Evolutionary conservation across 140 eudicot genomes (phyloP).

Genomic region (Bidens hawaiensis): DNA sequence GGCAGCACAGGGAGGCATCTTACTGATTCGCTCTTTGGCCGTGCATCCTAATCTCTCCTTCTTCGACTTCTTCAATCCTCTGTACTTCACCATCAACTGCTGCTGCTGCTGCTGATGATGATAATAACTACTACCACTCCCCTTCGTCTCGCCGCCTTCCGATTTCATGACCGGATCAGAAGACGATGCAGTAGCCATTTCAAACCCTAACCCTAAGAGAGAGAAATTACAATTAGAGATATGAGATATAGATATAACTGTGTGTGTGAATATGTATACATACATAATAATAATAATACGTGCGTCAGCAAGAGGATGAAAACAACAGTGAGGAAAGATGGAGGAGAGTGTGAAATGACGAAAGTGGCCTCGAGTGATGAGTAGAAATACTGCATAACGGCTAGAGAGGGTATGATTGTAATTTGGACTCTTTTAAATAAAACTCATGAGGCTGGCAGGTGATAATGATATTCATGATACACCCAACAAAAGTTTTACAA

Average conservation of each 20-base stretch:
- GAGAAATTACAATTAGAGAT: constrained; percentile 8
- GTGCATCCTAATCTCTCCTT: constrained; percentile 90
- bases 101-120: no score
- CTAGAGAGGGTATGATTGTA: constrained; percentile 31
- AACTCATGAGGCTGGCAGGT: no score
- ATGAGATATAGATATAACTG: constrained; percentile 4
- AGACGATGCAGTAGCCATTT: constrained; percentile 57
- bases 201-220: constrained; percentile 38
- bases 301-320: constrained; percentile 15
- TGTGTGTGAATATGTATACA: constrained; percentile 3
- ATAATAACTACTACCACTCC: constrained; percentile 25
- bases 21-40: constrained; percentile 95
- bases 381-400: constrained; percentile 27
- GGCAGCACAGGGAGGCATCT: constrained; percentile 98
- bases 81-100: constrained; percentile 50
- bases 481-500: no score
- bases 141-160: constrained; percentile 39
- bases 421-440: constrained; percentile 18
- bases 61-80: constrained; percentile 83
- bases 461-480: no score
- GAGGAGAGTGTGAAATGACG: constrained; percentile 21
- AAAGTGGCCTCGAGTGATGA: constrained; percentile 12
- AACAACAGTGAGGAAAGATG: constrained; percentile 19
- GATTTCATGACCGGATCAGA: constrained; percentile 52
- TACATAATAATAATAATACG: neutral